Percentiles rank a stretch among this genome's conserved stretches.
Evolutionary conservation across 352 stramenopile genomes (phyloP).

Genomic region (Elongisporangium anandrum): DNA sequence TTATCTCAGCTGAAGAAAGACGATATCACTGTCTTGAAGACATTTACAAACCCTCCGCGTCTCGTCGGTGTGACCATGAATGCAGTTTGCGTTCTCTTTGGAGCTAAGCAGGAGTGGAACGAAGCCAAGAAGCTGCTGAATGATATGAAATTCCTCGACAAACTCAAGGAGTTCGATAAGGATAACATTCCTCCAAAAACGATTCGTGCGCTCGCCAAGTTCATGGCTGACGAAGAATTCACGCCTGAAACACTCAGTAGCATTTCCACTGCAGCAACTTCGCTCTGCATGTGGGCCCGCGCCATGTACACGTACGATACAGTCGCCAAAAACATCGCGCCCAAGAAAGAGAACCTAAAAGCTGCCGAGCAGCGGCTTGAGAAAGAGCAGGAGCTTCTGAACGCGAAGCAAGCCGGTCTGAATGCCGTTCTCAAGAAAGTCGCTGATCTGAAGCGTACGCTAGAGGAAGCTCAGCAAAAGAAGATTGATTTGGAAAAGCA

Average conservation of each 20-base stretch:
- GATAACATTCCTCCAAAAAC: slow-evolving; percentile 86
- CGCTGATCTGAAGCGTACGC: slow-evolving; percentile 82
- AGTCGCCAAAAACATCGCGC: slow-evolving; percentile 91
- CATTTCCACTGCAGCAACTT: slow-evolving; percentile 88
- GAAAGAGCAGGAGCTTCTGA: slow-evolving; percentile 80
- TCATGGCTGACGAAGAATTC: slow-evolving; percentile 89
- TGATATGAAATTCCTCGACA: slow-evolving; percentile 91
- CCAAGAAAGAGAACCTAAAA: slow-evolving; percentile 90
- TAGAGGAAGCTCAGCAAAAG: slow-evolving; percentile 89
- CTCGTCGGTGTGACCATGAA: slow-evolving; percentile 91
- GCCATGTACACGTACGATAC: slow-evolving; percentile 94
- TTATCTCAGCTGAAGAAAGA: slow-evolving; percentile 91
- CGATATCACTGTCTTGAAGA: slow-evolving; percentile 90
- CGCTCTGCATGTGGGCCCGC: slow-evolving; percentile 92
- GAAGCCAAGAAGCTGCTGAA: slow-evolving; percentile 90
- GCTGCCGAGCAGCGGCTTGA: slow-evolving; percentile 84
- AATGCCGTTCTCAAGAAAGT: slow-evolving; percentile 80
- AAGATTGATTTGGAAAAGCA: slow-evolving; percentile 91
- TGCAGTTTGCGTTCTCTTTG: slow-evolving; percentile 88
- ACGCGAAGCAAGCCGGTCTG: slow-evolving; percentile 85
- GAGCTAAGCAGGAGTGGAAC: slow-evolving; percentile 88
- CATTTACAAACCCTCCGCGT: slow-evolving; percentile 87
- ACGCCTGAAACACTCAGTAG: slow-evolving; percentile 88
- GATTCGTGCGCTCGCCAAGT: slow-evolving; percentile 88
- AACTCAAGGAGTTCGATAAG: slow-evolving; percentile 86